Percentiles rank a stretch among this genome's conserved stretches.
Conservation (phyloP, 768 basidiomycete species). For the Pholiota microspora region DNA sequence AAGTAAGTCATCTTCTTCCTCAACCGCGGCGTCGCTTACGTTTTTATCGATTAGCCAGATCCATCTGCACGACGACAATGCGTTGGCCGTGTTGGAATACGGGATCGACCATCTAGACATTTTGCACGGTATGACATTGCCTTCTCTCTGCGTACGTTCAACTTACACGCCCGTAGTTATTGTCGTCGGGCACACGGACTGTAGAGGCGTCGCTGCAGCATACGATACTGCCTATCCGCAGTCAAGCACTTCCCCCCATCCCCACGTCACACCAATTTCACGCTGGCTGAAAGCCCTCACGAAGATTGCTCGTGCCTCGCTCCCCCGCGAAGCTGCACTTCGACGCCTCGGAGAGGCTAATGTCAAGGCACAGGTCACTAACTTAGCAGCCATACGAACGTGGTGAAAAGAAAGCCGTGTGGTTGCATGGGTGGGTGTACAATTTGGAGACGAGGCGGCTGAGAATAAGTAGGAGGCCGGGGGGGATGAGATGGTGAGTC, state of each 20-base stretch:
- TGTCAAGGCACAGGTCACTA: neutral
- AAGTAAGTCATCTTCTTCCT: neutral
- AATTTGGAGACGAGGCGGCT: conserved; percentile 48
- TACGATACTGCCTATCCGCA: neutral
- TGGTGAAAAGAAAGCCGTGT: conserved; percentile 30
- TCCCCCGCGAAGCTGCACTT: neutral
- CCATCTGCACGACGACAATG: neutral
- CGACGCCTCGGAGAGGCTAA: neutral
- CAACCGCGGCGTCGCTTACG: neutral
- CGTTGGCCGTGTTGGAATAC: neutral
- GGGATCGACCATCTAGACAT: neutral
- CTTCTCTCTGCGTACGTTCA: neutral
- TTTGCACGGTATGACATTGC: neutral
- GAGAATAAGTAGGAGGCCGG: conserved; percentile 31
- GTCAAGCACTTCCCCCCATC: neutral
- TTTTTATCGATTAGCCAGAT: neutral
- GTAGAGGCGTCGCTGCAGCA: conserved; percentile 63
- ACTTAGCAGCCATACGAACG: conserved; percentile 9
- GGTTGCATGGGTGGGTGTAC: conserved; percentile 56
- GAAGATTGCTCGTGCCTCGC: conserved; percentile 18
- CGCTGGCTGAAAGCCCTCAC: conserved; percentile 1
- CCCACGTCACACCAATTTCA: neutral
- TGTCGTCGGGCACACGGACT: conserved; percentile 76
- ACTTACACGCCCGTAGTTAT: conserved; percentile 46
- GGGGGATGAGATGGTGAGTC: neutral